phyloP scores from a whole-genome alignment of 768 basidiomycete species.

The Phlebiopsis flavidoalba region DNA sequence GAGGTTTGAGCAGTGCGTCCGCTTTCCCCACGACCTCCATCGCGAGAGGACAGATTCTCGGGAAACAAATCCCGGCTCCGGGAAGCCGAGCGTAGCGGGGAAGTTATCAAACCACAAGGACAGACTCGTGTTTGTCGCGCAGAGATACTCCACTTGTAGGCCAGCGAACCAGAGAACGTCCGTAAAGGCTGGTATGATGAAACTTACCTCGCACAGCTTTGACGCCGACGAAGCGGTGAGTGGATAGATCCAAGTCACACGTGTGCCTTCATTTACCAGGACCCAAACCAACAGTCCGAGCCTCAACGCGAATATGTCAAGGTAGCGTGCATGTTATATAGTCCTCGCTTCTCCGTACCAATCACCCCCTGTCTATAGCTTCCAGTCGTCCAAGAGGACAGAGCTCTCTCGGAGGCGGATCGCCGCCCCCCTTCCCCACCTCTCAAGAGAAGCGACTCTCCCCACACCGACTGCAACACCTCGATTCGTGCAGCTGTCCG shows the following conservation, averaged over 20 bases:
- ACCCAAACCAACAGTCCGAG: background rate
- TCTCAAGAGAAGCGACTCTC: background rate
- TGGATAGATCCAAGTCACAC: background rate
- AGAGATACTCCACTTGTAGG: slow-evolving; percentile 41
- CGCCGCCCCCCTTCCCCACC: too few species aligned
- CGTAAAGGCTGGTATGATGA: slow-evolving; percentile 61
- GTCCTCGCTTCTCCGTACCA: background rate
- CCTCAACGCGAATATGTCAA: background rate
- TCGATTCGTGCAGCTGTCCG: background rate
- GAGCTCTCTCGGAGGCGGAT: background rate
- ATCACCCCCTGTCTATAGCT: background rate
- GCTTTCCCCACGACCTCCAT: slow-evolving; percentile 35
- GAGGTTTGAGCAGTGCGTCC: slow-evolving; percentile 11
- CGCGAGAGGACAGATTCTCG: slow-evolving; percentile 14
- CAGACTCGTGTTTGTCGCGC: slow-evolving; percentile 42
- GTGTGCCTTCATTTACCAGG: background rate
- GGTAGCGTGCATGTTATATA: background rate
- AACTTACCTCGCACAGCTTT: background rate
- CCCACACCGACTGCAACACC: background rate
- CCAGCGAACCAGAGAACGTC: slow-evolving; percentile 38
- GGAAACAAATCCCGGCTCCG: slow-evolving; percentile 12
- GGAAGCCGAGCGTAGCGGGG: slow-evolving; percentile 34
- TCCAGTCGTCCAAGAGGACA: background rate
- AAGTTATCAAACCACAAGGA: slow-evolving; percentile 25
- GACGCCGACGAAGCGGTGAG: background rate